Evolutionary conservation across 495 filamentous ascomycete genomes (phyloP).

Genomic region (Talaromyces liani): DNA sequence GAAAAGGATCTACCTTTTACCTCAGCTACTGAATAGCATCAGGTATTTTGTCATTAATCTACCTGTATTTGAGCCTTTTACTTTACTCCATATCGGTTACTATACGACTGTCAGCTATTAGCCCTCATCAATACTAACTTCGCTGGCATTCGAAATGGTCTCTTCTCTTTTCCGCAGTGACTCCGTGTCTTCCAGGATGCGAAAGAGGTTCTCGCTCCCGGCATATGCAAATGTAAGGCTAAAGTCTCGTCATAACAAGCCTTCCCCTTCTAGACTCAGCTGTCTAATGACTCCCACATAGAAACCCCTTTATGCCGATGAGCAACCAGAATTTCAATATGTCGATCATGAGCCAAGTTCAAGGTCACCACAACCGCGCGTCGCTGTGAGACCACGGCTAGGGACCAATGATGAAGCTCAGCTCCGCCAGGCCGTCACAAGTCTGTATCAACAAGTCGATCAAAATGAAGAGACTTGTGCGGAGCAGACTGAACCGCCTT

Average conservation of each 20-base stretch:
- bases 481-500: not conserved
- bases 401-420: not conserved
- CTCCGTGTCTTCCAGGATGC: not conserved
- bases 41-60: not conserved
- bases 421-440: not conserved
- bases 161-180: not conserved
- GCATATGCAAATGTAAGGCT: not conserved
- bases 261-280: not conserved
- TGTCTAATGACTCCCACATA: not conserved
- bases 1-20: not conserved
- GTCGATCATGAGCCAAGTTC: not conserved
- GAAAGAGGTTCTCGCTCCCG: not conserved
- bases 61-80: not conserved
- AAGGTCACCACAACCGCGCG: not conserved
- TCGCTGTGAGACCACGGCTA: not conserved
- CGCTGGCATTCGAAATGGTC: conserved; percentile 1
- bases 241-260: not conserved
- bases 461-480: not conserved
- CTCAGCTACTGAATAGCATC: not conserved
- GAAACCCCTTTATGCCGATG: not conserved
- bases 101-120: not conserved
- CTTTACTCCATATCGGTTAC: not conserved
- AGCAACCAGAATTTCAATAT: not conserved
- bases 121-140: not conserved
- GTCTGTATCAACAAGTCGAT: not conserved